phyloP scores from a whole-genome alignment of 2,329 filamentous ascomycete species.

The Hymenoscyphus occultus region DNA sequence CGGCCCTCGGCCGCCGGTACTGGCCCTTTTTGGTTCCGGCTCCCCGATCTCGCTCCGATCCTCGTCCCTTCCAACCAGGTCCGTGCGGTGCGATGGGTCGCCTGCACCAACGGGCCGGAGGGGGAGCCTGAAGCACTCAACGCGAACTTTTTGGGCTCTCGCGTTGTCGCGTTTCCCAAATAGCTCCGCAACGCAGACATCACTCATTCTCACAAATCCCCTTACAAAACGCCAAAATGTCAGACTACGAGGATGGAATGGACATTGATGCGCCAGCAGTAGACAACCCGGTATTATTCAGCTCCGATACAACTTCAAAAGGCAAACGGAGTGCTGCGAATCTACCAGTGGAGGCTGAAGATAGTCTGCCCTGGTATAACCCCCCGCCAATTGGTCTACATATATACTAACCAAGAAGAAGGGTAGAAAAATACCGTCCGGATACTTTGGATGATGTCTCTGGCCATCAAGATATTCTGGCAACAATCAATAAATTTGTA shows the following conservation, averaged over 20 bases:
- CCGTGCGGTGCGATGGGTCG: too few species aligned
- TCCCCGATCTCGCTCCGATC: too few species aligned
- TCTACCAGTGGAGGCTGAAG: constrained; percentile 87
- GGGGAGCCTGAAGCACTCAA: neutral
- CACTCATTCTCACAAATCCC: neutral
- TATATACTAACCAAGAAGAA: constrained; percentile 38
- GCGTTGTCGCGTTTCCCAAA: neutral
- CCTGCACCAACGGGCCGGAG: too few species aligned
- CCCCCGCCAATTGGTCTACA: neutral
- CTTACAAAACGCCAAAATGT: constrained; percentile 41
- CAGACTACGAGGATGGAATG: constrained; percentile 63
- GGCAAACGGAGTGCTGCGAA: constrained; percentile 92
- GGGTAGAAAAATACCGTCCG: constrained; percentile 97
- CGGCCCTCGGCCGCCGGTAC: too few species aligned
- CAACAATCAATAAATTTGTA: constrained; percentile 97
- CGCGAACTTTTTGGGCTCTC: neutral
- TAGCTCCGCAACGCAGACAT: neutral
- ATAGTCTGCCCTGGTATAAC: constrained; percentile 82
- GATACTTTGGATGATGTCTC: constrained; percentile 87
- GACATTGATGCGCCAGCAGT: constrained; percentile 59
- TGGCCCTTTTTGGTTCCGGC: too few species aligned
- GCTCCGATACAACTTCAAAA: constrained; percentile 70
- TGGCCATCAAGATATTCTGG: constrained; percentile 93
- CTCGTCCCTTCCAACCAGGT: too few species aligned
- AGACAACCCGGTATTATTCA: constrained; percentile 61